Base-by-base conservation (phyloP, 208 protist genomes). In the Trypanosoma melophagium region DNA sequence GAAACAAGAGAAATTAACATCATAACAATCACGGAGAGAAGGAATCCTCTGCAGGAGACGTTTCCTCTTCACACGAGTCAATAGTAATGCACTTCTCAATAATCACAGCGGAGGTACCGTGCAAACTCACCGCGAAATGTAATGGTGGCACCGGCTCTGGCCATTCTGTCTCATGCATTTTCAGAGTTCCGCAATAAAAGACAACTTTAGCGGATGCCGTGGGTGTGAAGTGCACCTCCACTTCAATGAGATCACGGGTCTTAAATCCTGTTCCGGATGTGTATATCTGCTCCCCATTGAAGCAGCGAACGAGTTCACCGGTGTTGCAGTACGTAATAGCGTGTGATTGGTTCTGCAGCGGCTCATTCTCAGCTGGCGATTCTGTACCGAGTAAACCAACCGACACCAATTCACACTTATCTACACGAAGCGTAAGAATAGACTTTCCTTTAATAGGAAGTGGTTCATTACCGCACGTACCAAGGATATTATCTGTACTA, bases 51-150 rank as follows among this genome's bases (percentile, higher is more conserved):
- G 17, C n/a, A 38, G 17, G 21, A 4, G 3, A 21, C 17, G 22
- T 53, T 53, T 52, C 51, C 3, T 44, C 56, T 14, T 24, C 60
- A 21, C 19, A 25, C 31, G 35, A 19, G 13, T 66, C 73, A 31
- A 31, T 19, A 12, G 58, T 57, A 53, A 22, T 17, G 60, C 45
- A 68, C 64, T 65, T 28, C 83, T 66, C 60, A 31, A 96, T 85
- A 14, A 71, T 80, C 25, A 93, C 83, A 7, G 78, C 60, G 2
- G 90, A 93, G n/a, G 71, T 62, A 12, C 87, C 90, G 52, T 88
- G 81, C 68, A 96, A 76, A 69, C 90, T 93, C 44, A 88, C 86
- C 0, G 90, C 90, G 58, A 93, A 93, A 62, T 89, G 87, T 38
- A 96, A 66, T 21, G 87, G 84, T 10, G 86, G 82, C 21, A 87